A percentile compares a stretch with the other conserved stretches of the same genome.
Conservation (phyloP, 2,329 filamentous ascomycete genomes). For the Penicillium sp. region DNA sequence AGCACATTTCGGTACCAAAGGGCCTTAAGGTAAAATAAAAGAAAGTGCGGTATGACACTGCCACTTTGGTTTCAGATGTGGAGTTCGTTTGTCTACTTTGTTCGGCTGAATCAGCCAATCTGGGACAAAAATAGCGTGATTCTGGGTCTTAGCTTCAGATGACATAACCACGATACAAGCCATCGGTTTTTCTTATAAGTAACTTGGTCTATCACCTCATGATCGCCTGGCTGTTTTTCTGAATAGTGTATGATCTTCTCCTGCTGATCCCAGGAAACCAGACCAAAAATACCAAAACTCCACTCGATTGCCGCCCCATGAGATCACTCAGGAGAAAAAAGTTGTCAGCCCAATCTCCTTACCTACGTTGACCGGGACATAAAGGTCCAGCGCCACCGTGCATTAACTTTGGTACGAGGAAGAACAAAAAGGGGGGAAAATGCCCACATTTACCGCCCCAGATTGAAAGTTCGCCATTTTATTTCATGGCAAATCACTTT, state of each 20-base stretch:
- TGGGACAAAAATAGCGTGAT: neutral
- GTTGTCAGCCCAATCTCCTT: too few species aligned
- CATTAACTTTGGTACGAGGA: neutral
- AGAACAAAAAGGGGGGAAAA: neutral
- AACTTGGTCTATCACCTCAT: neutral
- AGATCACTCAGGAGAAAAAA: neutral
- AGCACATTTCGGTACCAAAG: neutral
- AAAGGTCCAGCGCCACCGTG: neutral
- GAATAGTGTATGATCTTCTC: neutral
- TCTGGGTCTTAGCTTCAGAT: neutral
- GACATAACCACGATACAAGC: neutral
- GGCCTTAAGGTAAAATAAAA: neutral
- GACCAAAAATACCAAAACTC: neutral
- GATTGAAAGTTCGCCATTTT: neutral
- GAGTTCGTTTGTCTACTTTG: neutral
- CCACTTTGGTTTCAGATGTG: slow-evolving; percentile 3
- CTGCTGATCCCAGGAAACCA: neutral
- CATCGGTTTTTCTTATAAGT: too few species aligned
- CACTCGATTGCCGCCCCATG: neutral
- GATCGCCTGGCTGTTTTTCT: neutral
- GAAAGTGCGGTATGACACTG: neutral
- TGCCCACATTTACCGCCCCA: neutral
- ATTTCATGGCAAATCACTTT: neutral
- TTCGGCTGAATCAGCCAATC: neutral
- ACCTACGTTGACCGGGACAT: too few species aligned